These are phyloP conservation scores for Acarospora socialis DNA, from an alignment of 2,329 filamentous ascomycete genomes.

Conservation along the genomic window DNA sequence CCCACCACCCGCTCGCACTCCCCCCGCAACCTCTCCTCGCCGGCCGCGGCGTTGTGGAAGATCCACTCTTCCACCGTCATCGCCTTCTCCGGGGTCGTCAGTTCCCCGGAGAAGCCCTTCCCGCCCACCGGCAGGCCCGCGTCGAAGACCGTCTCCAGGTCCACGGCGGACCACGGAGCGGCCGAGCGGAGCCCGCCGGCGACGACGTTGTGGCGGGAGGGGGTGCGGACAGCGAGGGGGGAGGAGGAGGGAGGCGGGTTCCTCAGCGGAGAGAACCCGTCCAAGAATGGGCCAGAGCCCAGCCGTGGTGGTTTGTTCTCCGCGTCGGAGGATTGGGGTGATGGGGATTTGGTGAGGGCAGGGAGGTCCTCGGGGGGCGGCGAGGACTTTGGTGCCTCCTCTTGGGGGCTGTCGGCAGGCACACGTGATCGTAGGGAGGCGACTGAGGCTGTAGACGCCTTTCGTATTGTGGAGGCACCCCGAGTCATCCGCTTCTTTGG, in stretches of 20 bases:
- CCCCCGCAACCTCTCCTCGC: slow-evolving; percentile 61
- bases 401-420: too few relatives aligned
- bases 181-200: slow-evolving; percentile 9
- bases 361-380: too few relatives aligned
- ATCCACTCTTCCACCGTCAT: slow-evolving; percentile 97
- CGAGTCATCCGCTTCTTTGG: too few relatives aligned
- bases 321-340: slow-evolving; percentile 63
- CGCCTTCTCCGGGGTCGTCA: slow-evolving; percentile 63
- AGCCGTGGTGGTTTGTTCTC: slow-evolving; percentile 72
- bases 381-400: too few relatives aligned
- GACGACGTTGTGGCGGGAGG: slow-evolving; percentile 42
- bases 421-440: too few relatives aligned
- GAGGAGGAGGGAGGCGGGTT: slow-evolving; percentile 21
- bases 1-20: slow-evolving; percentile 76
- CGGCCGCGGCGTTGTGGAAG: slow-evolving; percentile 60
- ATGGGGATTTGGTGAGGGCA: neutral
- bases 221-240: slow-evolving; percentile 30
- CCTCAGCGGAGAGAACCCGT: slow-evolving; percentile 26
- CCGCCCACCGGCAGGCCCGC: slow-evolving; percentile 26
- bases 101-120: slow-evolving; percentile 42
- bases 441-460: too few relatives aligned
- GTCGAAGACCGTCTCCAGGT: slow-evolving; percentile 55
- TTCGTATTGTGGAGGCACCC: too few relatives aligned
- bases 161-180: slow-evolving; percentile 26
- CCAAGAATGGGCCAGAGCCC: slow-evolving; percentile 46